Conservation (phyloP, 768 basidiomycete species). For the Suillus subluteus region DNA sequence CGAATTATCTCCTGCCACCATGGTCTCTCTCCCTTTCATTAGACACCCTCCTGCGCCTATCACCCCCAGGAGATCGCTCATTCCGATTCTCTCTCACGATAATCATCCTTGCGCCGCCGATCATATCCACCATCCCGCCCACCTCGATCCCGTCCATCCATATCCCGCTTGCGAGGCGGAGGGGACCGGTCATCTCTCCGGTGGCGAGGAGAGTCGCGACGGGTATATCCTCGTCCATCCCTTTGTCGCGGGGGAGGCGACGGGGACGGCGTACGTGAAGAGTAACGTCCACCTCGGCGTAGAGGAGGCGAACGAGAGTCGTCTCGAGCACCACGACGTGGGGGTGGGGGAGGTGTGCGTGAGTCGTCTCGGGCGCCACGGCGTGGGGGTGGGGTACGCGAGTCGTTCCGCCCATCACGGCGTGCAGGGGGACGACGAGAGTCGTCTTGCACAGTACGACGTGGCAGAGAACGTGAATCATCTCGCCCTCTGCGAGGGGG, state of each 20-base stretch:
- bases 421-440: conserved; percentile 8
- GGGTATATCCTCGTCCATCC: conserved; percentile 24
- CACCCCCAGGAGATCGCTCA: conserved; percentile 30
- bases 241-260: conserved; percentile 32
- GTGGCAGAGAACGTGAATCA: conserved; percentile 30
- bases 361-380: conserved; percentile 16
- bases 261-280: conserved; percentile 27
- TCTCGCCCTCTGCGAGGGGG: conserved; percentile 35
- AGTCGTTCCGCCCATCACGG: conserved; percentile 12
- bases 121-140: conserved; percentile 25
- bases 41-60: conserved; percentile 25
- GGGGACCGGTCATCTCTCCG: conserved; percentile 25
- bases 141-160: conserved; percentile 21
- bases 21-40: conserved; percentile 32
- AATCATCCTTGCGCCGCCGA: conserved; percentile 29
- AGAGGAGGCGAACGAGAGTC: conserved; percentile 38
- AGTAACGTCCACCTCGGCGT: conserved; percentile 13
- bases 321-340: conserved; percentile 25
- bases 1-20: conserved; percentile 24
- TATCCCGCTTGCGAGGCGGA: conserved; percentile 27
- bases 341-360: conserved; percentile 23
- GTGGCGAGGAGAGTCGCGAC: conserved; percentile 30
- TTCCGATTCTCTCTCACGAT: conserved; percentile 21
- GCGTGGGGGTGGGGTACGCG: conserved; percentile 13
- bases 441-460: conserved; percentile 9